A percentile compares a stretch with the other conserved stretches of the same genome.
These are phyloP conservation scores for Saitozyma podzolica DNA, from an alignment of 768 basidiomycete species.

Conservation along the genomic window DNA sequence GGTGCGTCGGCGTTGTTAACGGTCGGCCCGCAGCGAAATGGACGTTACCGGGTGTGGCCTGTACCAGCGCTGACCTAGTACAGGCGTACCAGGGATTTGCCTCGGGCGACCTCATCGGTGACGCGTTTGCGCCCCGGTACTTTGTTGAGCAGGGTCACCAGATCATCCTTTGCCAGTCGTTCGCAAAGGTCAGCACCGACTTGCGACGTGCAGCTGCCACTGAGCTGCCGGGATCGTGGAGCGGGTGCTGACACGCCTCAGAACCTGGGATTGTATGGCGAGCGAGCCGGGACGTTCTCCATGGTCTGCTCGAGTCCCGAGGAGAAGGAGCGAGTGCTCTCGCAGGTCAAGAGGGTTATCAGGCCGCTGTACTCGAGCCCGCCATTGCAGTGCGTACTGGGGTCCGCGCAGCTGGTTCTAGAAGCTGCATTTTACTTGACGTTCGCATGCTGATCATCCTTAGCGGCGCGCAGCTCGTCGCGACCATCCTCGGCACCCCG, in stretches of 20 bases:
- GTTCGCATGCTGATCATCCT: slow-evolving; percentile 2
- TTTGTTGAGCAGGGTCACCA: slow-evolving; percentile 92
- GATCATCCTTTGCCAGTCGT: slow-evolving; percentile 89
- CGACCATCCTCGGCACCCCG: slow-evolving; percentile 47
- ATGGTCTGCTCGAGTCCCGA: slow-evolving; percentile 64
- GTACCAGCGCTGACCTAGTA: not conserved
- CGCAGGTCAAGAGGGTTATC: slow-evolving; percentile 90
- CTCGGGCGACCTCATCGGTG: slow-evolving; percentile 81
- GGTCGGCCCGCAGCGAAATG: not conserved
- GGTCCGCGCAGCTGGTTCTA: too few relatives aligned
- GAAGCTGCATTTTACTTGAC: not conserved
- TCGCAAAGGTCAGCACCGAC: slow-evolving; percentile 66
- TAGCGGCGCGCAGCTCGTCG: slow-evolving; percentile 52
- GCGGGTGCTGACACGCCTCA: slow-evolving; percentile 21
- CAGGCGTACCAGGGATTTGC: slow-evolving; percentile 99
- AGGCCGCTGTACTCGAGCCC: slow-evolving; percentile 99
- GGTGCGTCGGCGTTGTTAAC: slow-evolving; percentile 47
- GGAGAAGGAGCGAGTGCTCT: slow-evolving; percentile 76
- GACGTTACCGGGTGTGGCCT: not conserved
- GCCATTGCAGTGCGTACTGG: slow-evolving; percentile 57
- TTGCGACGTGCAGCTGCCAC: not conserved
- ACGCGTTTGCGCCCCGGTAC: slow-evolving; percentile 92
- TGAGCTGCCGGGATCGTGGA: not conserved
- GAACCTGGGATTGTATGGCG: slow-evolving; percentile 98
- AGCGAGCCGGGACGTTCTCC: slow-evolving; percentile 95